A percentile compares a stretch with the other conserved stretches of the same genome.
phyloP scores from a whole-genome alignment of 257 asterid species.

The Gentiana macrophylla region DNA sequence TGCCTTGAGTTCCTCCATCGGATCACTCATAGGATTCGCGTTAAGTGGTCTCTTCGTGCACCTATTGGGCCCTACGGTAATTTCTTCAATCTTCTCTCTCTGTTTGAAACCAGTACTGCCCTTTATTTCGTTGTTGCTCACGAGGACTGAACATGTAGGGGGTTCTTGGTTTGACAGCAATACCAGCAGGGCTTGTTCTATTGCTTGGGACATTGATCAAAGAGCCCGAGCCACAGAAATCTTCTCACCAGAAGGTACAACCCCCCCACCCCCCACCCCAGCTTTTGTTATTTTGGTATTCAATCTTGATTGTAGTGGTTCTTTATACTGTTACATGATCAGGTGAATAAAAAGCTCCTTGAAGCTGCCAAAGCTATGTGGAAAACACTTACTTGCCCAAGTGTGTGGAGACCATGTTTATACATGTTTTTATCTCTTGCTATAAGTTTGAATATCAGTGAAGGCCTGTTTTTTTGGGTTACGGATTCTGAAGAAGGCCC shows the following conservation, averaged over 20 bases:
- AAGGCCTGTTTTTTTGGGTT: conserved; percentile 91
- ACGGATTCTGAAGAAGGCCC: conserved; percentile 83
- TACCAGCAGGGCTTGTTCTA: conserved; percentile 74
- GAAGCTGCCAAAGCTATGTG: conserved; percentile 85
- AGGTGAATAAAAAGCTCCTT: conserved; percentile 62
- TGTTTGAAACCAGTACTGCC: not conserved
- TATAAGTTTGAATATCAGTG: conserved; percentile 53
- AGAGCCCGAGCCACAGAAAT: conserved; percentile 36
- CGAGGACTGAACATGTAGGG: conserved; percentile 33
- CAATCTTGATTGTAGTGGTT: conserved; percentile 2
- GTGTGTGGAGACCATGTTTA: conserved; percentile 87
- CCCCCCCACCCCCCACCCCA: not conserved
- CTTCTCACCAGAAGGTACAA: conserved; percentile 54
- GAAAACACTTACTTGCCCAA: conserved; percentile 63
- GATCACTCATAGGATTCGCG: conserved; percentile 73
- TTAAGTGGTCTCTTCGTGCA: conserved; percentile 79
- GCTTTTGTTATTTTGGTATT: not conserved
- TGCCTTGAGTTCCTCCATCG: conserved; percentile 75
- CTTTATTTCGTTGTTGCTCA: not conserved
- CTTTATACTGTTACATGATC: conserved; percentile 19
- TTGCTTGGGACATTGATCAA: conserved; percentile 65
- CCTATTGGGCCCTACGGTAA: conserved; percentile 82
- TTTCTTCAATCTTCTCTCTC: not conserved
- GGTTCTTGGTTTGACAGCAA: conserved; percentile 69
- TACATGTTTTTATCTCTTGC: conserved; percentile 83